Conservation (phyloP, 345 rosid genomes). For the Geranium brycei region DNA sequence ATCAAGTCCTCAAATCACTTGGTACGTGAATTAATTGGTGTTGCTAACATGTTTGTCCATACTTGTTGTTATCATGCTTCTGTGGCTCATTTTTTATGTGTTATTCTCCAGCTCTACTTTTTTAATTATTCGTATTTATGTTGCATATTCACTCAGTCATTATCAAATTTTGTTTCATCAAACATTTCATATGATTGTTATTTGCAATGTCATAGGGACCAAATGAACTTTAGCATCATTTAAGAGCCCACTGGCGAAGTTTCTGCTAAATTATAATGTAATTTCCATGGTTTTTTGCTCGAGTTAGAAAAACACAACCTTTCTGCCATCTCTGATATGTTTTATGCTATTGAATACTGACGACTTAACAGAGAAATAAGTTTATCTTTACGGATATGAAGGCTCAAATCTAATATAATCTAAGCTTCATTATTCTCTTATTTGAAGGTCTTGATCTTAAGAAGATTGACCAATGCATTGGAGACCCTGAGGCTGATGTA, state of each 20-base stretch:
- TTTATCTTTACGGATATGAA: neutral
- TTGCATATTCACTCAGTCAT: no score
- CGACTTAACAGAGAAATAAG: neutral
- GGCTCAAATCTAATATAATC: neutral
- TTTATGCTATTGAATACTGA: no score
- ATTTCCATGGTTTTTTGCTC: neutral
- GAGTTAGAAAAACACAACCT: neutral
- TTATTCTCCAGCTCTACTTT: no score
- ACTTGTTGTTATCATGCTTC: neutral
- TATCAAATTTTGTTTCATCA: no score
- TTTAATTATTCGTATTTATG: no score
- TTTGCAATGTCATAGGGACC: no score
- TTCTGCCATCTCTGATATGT: no score
- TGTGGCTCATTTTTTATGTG: no score
- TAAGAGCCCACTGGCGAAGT: no score
- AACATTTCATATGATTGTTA: no score
- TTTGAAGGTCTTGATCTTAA: slow-evolving; percentile 18
- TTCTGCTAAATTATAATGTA: no score
- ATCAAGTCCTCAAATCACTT: slow-evolving; percentile 34
- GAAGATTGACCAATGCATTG: slow-evolving; percentile 29
- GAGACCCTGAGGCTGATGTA: slow-evolving; percentile 21
- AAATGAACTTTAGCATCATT: no score
- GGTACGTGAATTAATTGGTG: slow-evolving; percentile 18
- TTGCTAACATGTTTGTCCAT: neutral
- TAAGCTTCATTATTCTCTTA: neutral